These are phyloP conservation scores for Xylariaceae sp. DNA, from an alignment of 2,329 filamentous ascomycete genomes.

Conservation along the genomic window DNA sequence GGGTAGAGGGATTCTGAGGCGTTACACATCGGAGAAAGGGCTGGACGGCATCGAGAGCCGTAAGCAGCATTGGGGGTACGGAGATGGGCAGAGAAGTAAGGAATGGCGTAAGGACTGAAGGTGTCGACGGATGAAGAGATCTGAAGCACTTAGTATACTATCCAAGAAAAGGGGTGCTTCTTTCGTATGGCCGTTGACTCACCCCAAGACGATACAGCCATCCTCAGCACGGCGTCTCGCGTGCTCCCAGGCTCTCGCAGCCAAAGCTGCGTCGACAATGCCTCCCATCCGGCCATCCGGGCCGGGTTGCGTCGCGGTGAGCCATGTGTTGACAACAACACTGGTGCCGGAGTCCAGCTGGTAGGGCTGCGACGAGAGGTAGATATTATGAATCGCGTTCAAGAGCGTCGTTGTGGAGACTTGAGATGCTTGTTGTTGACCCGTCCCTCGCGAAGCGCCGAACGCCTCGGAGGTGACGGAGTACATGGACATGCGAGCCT, in stretches of 20 bases:
- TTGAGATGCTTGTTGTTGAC: slow-evolving; percentile 67
- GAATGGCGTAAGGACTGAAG: slow-evolving; percentile 78
- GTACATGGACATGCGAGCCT: slow-evolving; percentile 60
- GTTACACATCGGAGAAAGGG: slow-evolving; percentile 87
- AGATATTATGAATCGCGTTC: slow-evolving; percentile 86
- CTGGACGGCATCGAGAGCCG: slow-evolving; percentile 72
- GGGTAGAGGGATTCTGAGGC: slow-evolving; percentile 78
- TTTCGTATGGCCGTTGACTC: slow-evolving; percentile 34
- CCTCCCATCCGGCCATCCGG: slow-evolving; percentile 66
- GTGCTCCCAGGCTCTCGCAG: slow-evolving; percentile 89
- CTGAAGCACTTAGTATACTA: slow-evolving; percentile 40
- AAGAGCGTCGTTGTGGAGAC: slow-evolving; percentile 90
- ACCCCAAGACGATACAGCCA: slow-evolving; percentile 87
- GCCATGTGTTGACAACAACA: slow-evolving; percentile 91
- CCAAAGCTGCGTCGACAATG: slow-evolving; percentile 74
- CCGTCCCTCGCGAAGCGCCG: slow-evolving; percentile 51
- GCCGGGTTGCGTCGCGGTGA: slow-evolving; percentile 68
- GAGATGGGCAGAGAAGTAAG: slow-evolving; percentile 73
- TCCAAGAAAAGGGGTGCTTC: neutral
- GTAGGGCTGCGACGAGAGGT: slow-evolving; percentile 76
- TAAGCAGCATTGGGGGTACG: slow-evolving; percentile 69
- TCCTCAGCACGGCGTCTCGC: slow-evolving; percentile 90
- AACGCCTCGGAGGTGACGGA: slow-evolving; percentile 61
- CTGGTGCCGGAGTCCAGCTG: slow-evolving; percentile 84
- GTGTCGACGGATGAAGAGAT: slow-evolving; percentile 82